Conservation (phyloP, 2,329 filamentous ascomycete genomes). For the Tolypocladium endophyticum region DNA sequence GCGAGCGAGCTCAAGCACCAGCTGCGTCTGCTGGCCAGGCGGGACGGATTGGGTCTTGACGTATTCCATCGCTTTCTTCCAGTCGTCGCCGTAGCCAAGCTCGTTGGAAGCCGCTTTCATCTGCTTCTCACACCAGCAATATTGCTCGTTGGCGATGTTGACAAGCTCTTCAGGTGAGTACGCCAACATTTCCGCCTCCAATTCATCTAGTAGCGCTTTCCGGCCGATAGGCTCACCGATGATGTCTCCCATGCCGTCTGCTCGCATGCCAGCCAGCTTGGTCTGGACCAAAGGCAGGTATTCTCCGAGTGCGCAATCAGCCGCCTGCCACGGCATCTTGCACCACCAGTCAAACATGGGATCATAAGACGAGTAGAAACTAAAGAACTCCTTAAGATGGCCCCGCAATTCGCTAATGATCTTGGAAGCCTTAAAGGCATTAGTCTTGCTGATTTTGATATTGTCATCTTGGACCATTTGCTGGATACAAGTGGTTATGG, state of each 20-base stretch:
- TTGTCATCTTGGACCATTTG: constrained; percentile 22
- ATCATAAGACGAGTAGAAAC: constrained; percentile 45
- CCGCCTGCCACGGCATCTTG: constrained; percentile 27
- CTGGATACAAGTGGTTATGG: constrained; percentile 20
- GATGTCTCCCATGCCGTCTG: constrained; percentile 35
- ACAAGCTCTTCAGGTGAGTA: constrained; percentile 48
- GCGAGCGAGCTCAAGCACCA: constrained; percentile 38
- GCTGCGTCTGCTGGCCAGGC: constrained; percentile 39
- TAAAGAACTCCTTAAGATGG: constrained; percentile 34
- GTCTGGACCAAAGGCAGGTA: constrained; percentile 26
- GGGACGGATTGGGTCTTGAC: constrained; percentile 45
- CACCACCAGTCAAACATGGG: constrained; percentile 49
- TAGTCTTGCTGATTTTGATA: constrained; percentile 25
- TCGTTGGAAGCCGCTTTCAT: constrained; percentile 39
- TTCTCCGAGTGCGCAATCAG: constrained; percentile 24
- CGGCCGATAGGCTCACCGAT: constrained; percentile 46
- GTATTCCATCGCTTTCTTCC: constrained; percentile 42
- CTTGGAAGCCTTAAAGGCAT: constrained; percentile 35
- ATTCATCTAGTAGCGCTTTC: constrained; percentile 37
- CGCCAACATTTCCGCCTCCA: constrained; percentile 46
- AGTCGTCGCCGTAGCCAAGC: constrained; percentile 36
- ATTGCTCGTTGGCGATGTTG: constrained; percentile 37
- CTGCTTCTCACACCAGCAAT: constrained; percentile 43
- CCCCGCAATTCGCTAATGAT: constrained; percentile 26
- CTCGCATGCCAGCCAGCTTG: constrained; percentile 32